Evolutionary conservation across 495 filamentous ascomycete genomes (phyloP).

Genomic region (Talaromyces wortmannii): DNA sequence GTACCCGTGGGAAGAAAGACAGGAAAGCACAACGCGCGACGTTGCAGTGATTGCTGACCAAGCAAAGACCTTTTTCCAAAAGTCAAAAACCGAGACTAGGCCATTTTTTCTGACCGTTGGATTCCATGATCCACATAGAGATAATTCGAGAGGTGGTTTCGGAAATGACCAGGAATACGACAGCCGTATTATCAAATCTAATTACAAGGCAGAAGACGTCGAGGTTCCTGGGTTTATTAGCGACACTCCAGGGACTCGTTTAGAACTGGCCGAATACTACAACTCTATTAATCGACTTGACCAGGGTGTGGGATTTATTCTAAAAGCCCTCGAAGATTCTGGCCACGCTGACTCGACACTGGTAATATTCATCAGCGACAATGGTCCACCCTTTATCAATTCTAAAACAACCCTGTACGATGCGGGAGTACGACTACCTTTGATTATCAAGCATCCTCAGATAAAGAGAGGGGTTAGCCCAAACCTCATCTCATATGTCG

Average conservation of each 20-base stretch:
- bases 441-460: slow-evolving; percentile 21
- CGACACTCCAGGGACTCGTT: slow-evolving; percentile 21
- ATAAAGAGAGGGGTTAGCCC: slow-evolving; percentile 15
- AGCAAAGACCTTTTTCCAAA: slow-evolving; percentile 22
- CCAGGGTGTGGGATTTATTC: slow-evolving; percentile 25
- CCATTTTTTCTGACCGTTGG: slow-evolving; percentile 33
- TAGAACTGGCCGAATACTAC: slow-evolving; percentile 33
- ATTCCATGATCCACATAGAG: slow-evolving; percentile 32
- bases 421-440: slow-evolving; percentile 27
- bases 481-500: slow-evolving; percentile 34
- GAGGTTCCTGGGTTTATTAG: slow-evolving; percentile 23
- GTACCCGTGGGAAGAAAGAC: slow-evolving; percentile 33
- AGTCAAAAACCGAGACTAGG: slow-evolving; percentile 10
- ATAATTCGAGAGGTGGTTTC: slow-evolving; percentile 26
- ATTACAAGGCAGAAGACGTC: slow-evolving; percentile 12
- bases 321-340: slow-evolving; percentile 18
- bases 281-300: slow-evolving; percentile 27
- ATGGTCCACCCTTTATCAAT: slow-evolving; percentile 37
- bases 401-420: slow-evolving; percentile 39
- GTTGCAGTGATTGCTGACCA: slow-evolving; percentile 24
- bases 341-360: slow-evolving; percentile 23
- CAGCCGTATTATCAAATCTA: not conserved
- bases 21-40: slow-evolving; percentile 22
- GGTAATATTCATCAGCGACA: slow-evolving; percentile 35
- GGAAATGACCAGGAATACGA: slow-evolving; percentile 20